Evolutionary conservation across 306 rosid species (phyloP), one percentile per base, ranked within the genome.

Genomic region (Rosa multiflora): DNA sequence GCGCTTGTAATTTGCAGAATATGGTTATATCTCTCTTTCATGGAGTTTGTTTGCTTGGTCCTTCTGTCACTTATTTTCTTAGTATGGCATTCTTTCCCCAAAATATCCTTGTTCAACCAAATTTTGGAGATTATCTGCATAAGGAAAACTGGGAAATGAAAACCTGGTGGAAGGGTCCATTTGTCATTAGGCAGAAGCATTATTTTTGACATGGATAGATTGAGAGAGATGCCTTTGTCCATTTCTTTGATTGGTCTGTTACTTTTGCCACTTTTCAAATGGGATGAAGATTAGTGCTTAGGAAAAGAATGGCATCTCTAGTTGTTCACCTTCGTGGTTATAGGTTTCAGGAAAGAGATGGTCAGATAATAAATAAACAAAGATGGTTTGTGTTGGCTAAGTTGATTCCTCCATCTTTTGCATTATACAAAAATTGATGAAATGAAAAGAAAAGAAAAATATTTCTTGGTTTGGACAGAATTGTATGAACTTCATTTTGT

Each of bases 221-320:
- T 70, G 90, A 84, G 48, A 79, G 58, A 56, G 82, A 88, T 87
- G 76, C 92, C 86, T 80, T 82, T 90, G 89, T 84, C 86, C 86
- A 77, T 82, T 82, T 86, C 80, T 79, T 82, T 71, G 78, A 70
- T 64, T 72, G 87, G 90, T 82, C 84, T 90, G 98, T 81, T 87
- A 68, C 81, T 73, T 85, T 88, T 73, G 78, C 68, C 70, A 56
- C 79, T 76, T 75, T 73, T 64, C 61, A 20, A 67, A 35, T 56
- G 47, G 80, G 23, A 73, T 76, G 87, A 83, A 80, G 84, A 86
- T 83, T 79, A 76, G 55, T 53, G 69, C 61, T 17, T 12, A 72
- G 85, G 91, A 84, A 87, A 84, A 83, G 87, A 75, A 88, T 81
- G 71, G 52, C 90, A 83, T 83, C 78, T 83, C 67, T 32, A 79